Base-by-base conservation (phyloP, 306 rosid species). In the Rosa rugosa region DNA sequence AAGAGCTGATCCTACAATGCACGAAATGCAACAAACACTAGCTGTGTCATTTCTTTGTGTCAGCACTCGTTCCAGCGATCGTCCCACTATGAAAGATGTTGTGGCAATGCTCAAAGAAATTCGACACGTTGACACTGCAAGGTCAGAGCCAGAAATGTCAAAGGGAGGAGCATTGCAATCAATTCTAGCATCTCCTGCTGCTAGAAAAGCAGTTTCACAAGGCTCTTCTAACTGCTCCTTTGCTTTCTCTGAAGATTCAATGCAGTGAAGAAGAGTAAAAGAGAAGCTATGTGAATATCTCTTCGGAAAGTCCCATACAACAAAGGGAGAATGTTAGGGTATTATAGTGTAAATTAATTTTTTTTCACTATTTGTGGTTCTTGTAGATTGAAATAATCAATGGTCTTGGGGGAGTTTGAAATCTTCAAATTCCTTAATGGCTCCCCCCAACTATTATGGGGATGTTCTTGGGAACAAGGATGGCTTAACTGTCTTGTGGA, bases 81-180 rank as follows among this genome's bases (percentile, higher is more conserved):
- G 98, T 51, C 98, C 98, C 8, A 81, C 82, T 20, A 94, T 94
- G 97, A 90, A 94, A 27, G 96, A 92, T 79, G 87, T 85, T 17
- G 91, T 89, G 41, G 91, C 92, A 9, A 89, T 94, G 98, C 96
- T 94, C 40, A 88, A 75, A 69, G 96, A 90, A 82, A 89, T 94
- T 69, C 75, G 90, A 69, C 89, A 85, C 14, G 64, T 64, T 8
- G 89, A 86, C 41, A 25, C 78, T 40, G 70, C 83, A 70, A 92
- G 90, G 83, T 46, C 75, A 5, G 87, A 88, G 6, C 25, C 51
- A 51, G 90, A 85, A 63, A 11, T 72, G 23, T 36, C 81, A 38
- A 93, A 93, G 81, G 86, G 87, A 45, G 89, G 71, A 66, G 71
- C 45, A 65, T 46, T 84, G 54, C 6, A 80, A 38, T 41, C 79